phyloP scores from a whole-genome alignment of 2,329 filamentous ascomycete genomes.

The Aspergillus quadrilineatus region DNA sequence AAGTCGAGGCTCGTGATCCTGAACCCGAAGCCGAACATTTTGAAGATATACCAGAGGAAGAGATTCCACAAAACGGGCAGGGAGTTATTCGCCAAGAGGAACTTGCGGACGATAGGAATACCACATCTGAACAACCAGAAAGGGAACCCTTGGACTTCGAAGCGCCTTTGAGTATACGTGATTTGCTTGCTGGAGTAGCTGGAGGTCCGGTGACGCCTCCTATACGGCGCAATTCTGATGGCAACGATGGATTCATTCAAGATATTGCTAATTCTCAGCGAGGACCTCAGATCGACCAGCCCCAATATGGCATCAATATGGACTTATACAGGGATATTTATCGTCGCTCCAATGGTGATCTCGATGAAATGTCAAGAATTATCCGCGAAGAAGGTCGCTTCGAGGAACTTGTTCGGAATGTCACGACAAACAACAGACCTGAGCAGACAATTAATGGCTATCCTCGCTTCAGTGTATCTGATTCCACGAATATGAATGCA shows the following conservation, averaged over 20 bases:
- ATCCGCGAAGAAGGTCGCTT: slow-evolving; percentile 61
- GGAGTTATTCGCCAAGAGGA: slow-evolving; percentile 14
- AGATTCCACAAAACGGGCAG: slow-evolving; percentile 7
- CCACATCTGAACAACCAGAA: slow-evolving; percentile 13
- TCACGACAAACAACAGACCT: slow-evolving; percentile 46
- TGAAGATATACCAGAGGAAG: slow-evolving; percentile 13
- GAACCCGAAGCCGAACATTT: slow-evolving; percentile 15
- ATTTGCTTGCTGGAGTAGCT: slow-evolving; percentile 7
- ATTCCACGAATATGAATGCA: slow-evolving; percentile 4
- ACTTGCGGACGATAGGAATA: slow-evolving; percentile 8
- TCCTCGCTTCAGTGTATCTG: slow-evolving; percentile 3
- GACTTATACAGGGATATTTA: slow-evolving; percentile 57
- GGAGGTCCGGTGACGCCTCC: not conserved
- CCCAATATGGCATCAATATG: slow-evolving; percentile 39
- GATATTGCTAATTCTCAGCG: not conserved
- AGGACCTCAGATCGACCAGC: slow-evolving; percentile 13
- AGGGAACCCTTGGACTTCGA: slow-evolving; percentile 5
- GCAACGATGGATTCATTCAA: too few species aligned
- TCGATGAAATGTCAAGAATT: slow-evolving; percentile 58
- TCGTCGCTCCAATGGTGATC: slow-evolving; percentile 60
- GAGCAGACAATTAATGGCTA: slow-evolving; percentile 13
- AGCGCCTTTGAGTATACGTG: not conserved
- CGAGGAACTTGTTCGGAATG: slow-evolving; percentile 60
- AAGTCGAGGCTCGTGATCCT: slow-evolving; percentile 14
- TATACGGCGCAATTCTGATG: too few species aligned